Conservation (phyloP, 2,329 filamentous ascomycete genomes). For the Nemania sp. region DNA sequence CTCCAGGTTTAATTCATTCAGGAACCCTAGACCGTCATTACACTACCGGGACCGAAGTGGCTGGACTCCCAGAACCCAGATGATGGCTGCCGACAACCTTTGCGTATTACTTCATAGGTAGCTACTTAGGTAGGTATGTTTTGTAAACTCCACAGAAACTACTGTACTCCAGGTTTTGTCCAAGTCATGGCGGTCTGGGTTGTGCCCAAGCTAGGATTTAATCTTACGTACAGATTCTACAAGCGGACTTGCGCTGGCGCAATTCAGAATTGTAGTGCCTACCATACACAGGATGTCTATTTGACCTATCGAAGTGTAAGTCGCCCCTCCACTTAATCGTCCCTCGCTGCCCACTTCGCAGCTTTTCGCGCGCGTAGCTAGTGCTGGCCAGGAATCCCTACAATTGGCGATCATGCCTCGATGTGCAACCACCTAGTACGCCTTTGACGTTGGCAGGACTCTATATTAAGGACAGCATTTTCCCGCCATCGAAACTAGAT, state of each 20-base stretch:
- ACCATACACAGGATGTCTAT: background rate
- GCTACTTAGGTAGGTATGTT: background rate
- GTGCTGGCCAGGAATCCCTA: background rate
- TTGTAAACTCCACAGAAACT: slow-evolving; percentile 19
- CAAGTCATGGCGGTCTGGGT: slow-evolving; percentile 10
- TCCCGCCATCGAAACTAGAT: background rate
- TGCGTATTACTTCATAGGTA: too few species aligned
- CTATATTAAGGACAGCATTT: slow-evolving; percentile 13
- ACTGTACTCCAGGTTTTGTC: slow-evolving; percentile 24
- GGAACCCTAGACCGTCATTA: background rate
- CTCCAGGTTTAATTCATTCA: background rate
- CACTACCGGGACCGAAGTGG: background rate
- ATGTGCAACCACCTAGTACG: background rate
- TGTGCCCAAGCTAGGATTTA: slow-evolving; percentile 7
- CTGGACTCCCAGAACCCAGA: background rate
- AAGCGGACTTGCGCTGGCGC: slow-evolving; percentile 1
- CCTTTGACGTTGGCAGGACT: slow-evolving; percentile 1
- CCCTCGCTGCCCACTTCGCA: slow-evolving; percentile 8
- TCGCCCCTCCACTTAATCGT: background rate
- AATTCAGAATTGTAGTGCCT: background rate
- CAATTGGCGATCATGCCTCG: slow-evolving; percentile 12
- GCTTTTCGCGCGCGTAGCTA: slow-evolving; percentile 13
- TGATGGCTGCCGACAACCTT: background rate
- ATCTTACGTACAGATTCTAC: slow-evolving; percentile 25
- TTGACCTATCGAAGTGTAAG: background rate